Conservation (phyloP, 768 basidiomycete species). For the Boletus rubroflammeus region DNA sequence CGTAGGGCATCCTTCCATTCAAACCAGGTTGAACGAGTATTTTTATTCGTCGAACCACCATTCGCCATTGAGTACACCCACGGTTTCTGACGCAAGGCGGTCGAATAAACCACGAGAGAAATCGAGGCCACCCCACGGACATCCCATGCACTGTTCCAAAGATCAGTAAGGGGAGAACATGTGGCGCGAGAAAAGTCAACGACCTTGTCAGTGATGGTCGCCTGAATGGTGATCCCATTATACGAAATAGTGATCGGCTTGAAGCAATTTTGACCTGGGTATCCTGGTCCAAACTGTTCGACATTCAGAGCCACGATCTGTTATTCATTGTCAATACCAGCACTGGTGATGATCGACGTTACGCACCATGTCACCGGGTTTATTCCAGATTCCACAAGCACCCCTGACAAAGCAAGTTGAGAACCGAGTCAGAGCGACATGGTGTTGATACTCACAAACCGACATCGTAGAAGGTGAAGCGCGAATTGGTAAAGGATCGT, state of each 20-base stretch:
- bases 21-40: not conserved
- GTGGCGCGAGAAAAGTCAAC: not conserved
- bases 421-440: not conserved
- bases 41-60: slow-evolving; percentile 54
- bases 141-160: slow-evolving; percentile 54
- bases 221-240: slow-evolving; percentile 50
- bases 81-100: slow-evolving; percentile 44
- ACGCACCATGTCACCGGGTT: slow-evolving; percentile 28
- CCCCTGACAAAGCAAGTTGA: slow-evolving; percentile 36
- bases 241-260: slow-evolving; percentile 57
- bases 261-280: slow-evolving; percentile 63
- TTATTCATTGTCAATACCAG: not conserved
- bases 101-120: slow-evolving; percentile 63
- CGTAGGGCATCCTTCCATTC: not conserved
- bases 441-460: slow-evolving; percentile 39
- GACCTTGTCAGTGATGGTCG: slow-evolving; percentile 62
- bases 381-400: slow-evolving; percentile 48
- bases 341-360: not conserved
- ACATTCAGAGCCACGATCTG: slow-evolving; percentile 30
- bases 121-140: slow-evolving; percentile 65
- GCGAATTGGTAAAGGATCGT: slow-evolving; percentile 34
- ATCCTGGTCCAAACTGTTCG: slow-evolving; percentile 51
- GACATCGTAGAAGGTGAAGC: slow-evolving; percentile 53
- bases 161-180: not conserved
- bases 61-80: slow-evolving; percentile 54